These are phyloP conservation scores for Pluteus cervinus DNA, from an alignment of 768 basidiomycete species.

Conservation along the genomic window DNA sequence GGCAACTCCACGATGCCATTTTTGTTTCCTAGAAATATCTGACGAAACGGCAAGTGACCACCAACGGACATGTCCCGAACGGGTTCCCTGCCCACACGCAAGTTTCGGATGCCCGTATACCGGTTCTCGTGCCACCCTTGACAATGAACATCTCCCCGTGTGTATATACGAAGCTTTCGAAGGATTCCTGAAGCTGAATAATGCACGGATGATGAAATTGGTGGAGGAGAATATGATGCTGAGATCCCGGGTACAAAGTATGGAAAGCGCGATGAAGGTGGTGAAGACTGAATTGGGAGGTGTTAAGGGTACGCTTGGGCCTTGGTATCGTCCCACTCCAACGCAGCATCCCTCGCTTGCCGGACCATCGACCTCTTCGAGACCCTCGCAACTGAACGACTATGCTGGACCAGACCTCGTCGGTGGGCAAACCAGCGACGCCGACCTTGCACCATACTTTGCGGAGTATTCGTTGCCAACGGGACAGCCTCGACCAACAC, in stretches of 20 bases:
- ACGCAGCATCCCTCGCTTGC: no score
- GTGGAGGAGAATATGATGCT: slow-evolving; percentile 62
- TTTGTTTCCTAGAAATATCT: no score
- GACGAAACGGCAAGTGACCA: no score
- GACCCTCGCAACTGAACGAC: background rate
- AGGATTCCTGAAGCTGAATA: slow-evolving; percentile 47
- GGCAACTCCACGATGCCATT: no score
- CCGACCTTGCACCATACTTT: no score
- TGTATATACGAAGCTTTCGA: slow-evolving; percentile 61
- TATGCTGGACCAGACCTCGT: background rate
- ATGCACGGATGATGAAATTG: slow-evolving; percentile 33
- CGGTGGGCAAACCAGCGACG: slow-evolving; percentile 6
- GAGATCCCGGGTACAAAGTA: slow-evolving; percentile 46
- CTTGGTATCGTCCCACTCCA: slow-evolving; percentile 28
- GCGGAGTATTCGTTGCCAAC: no score
- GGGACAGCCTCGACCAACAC: no score
- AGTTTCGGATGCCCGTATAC: slow-evolving; percentile 49
- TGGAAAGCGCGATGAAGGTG: slow-evolving; percentile 49
- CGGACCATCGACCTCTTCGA: background rate
- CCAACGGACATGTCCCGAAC: slow-evolving; percentile 1
- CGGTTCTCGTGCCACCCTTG: slow-evolving; percentile 32
- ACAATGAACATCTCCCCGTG: slow-evolving; percentile 10
- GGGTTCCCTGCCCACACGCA: slow-evolving; percentile 30
- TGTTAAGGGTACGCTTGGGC: slow-evolving; percentile 56
- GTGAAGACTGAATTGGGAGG: slow-evolving; percentile 52